Percentiles rank a stretch among this genome's conserved stretches.
These are phyloP conservation scores for Pleomassaria siparia DNA, from an alignment of 2,329 filamentous ascomycete species.

Conservation along the genomic window DNA sequence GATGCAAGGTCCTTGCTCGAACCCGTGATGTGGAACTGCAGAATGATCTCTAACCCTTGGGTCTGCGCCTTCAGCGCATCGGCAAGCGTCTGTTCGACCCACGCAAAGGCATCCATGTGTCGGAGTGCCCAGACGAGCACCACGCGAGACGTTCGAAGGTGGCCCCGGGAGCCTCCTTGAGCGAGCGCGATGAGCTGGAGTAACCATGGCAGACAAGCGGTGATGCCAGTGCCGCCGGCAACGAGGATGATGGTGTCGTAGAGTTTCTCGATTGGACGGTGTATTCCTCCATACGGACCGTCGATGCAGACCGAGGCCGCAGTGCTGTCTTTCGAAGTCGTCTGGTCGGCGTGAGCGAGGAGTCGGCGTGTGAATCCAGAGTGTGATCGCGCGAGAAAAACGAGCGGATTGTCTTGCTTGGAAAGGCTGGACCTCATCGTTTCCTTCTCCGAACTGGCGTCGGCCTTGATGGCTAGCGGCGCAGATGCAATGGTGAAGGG, in stretches of 20 bases:
- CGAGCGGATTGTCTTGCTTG: not conserved
- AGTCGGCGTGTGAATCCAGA: not conserved
- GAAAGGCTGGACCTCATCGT: not conserved
- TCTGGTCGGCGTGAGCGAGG: not conserved
- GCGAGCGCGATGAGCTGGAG: not conserved
- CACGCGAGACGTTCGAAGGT: not conserved
- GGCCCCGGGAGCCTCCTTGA: not conserved
- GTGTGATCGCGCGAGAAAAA: not conserved
- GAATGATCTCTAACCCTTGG: not conserved
- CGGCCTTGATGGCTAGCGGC: not conserved
- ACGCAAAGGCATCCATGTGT: not conserved
- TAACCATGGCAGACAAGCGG: slow-evolving; percentile 1
- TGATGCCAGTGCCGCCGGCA: not conserved
- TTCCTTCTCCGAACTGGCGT: no score
- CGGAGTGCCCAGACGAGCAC: not conserved
- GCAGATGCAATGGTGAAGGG: not conserved
- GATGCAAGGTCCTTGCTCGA: not conserved
- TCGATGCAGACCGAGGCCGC: not conserved
- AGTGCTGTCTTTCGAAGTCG: not conserved
- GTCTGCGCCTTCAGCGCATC: not conserved
- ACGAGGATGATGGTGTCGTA: not conserved
- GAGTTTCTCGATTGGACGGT: not conserved
- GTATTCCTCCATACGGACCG: slow-evolving; percentile 3
- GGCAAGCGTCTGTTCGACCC: not conserved
- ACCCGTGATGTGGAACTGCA: not conserved